Evolutionary conservation across 139 green algal species (phyloP).

Genomic region (Micractinium conductrix): DNA sequence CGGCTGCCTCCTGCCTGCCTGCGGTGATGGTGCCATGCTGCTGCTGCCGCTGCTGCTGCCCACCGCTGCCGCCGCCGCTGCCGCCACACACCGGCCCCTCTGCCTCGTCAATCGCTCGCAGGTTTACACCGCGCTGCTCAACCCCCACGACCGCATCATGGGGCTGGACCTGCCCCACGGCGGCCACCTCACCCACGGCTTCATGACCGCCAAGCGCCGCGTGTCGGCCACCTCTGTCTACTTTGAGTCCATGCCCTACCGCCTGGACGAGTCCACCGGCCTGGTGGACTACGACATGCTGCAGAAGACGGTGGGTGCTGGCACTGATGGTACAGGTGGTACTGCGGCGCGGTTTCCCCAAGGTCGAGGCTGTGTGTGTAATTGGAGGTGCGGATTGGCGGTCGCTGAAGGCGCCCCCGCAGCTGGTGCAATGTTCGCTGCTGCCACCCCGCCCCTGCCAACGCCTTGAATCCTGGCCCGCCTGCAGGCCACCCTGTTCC

Average conservation of each 20-base stretch:
- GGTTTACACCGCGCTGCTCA: conserved; percentile 97
- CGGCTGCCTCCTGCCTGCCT: no score
- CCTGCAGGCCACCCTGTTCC: conserved; percentile 59
- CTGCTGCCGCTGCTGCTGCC: no score
- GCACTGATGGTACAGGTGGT: no score
- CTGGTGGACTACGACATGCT: conserved; percentile 96
- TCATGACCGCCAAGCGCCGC: conserved; percentile 98
- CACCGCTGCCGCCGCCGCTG: no score
- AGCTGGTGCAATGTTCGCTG: no score
- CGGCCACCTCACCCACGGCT: conserved; percentile 97
- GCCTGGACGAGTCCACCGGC: conserved; percentile 94
- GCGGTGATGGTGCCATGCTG: no score
- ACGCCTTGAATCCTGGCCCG: background rate
- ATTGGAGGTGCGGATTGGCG: no score
- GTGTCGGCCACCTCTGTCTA: conserved; percentile 97
- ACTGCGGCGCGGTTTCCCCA: no score
- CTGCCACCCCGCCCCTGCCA: background rate
- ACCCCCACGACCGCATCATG: conserved; percentile 99
- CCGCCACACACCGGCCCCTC: no score
- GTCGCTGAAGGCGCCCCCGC: no score
- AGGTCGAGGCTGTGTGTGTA: no score
- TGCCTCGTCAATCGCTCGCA: background rate
- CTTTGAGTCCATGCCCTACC: conserved; percentile 98
- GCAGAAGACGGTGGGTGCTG: conserved; percentile 66
- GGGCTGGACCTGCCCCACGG: conserved; percentile 97